Evolutionary conservation across 345 rosid species (phyloP).

Genomic region (Fremontodendron californicum): DNA sequence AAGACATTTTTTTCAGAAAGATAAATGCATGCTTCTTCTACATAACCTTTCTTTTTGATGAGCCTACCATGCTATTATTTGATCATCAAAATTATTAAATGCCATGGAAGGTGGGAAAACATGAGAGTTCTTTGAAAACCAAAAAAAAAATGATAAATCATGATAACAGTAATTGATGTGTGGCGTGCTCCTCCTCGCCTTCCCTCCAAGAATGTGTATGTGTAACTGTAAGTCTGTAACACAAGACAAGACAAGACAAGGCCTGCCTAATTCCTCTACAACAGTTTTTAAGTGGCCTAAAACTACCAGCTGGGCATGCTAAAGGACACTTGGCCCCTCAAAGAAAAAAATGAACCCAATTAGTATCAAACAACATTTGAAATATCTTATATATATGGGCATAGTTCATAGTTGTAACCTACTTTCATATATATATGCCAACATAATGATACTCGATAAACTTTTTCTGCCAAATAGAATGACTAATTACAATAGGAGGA

Average conservation of each 20-base stretch:
- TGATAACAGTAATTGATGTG: neutral
- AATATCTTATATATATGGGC: neutral
- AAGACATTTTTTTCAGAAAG: neutral
- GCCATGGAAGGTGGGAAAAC: neutral
- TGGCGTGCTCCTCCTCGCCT: neutral
- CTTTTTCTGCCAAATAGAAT: neutral
- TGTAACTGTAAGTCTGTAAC: no score
- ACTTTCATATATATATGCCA: neutral
- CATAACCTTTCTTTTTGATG: neutral
- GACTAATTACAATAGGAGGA: constrained; percentile 3
- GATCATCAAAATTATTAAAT: neutral
- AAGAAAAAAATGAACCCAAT: neutral
- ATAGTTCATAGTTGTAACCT: no score
- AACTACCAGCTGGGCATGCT: neutral
- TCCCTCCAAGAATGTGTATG: neutral
- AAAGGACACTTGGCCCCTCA: neutral
- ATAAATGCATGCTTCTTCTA: neutral
- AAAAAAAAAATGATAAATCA: neutral
- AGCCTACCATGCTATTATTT: neutral
- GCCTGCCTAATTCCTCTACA: neutral
- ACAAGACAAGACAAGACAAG: neutral
- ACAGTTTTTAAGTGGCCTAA: neutral
- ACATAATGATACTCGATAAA: neutral
- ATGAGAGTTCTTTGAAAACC: no score
- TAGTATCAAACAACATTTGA: neutral